Base-by-base conservation (phyloP, 1,284 basidiomycete species). In the Salmacisia buchloeana region DNA sequence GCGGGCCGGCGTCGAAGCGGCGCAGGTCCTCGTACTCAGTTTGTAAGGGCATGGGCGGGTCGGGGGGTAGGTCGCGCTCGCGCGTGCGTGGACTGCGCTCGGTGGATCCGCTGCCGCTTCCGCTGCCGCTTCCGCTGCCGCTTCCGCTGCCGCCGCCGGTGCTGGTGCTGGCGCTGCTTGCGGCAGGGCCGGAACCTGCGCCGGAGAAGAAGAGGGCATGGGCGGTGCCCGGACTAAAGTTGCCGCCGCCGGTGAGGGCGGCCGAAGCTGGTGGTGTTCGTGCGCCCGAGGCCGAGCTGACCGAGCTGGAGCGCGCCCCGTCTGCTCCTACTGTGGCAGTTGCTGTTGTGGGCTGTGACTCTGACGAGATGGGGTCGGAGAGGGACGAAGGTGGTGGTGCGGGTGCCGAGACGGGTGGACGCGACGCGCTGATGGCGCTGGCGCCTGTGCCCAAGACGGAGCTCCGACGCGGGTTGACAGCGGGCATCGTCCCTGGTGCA, bases 1-100 rank as follows among this genome's bases (percentile, higher is more conserved):
- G 60, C 27, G 73, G 71, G 31, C 73, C 73, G 63, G 72, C 69
- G 43, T 71, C 69, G 39, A 75, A 75, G 3, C 68, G 29, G 58
- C 68, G 64, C 35, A 66, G 65, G 2, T 25, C 59, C 45, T 69
- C 72, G 36, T 68, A 62, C 45, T 74, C 71, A 33, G 73, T 65
- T 5, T 60, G 58, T 1, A 73, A 61, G 2, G 71, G 73, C 69
- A 74, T 58, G 15, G 73, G 73, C 15, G 72, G 69, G n/a, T 36
- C 63, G 3, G 66, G 70, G 0, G 66, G 63, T 15, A 41, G 13
- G 46, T 31, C 27, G 5, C 54, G 25, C 5, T 39, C 36, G 23
- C 38, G 60, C 10, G 25, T 25, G 5, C 36, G 27, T 12, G 60
- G 54, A 29, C 45, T 54, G 46, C 38, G 21, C n/a, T n/a, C 21